phyloP scores from a whole-genome alignment of 2,329 filamentous ascomycete species.

The Exserohilum turcica region DNA sequence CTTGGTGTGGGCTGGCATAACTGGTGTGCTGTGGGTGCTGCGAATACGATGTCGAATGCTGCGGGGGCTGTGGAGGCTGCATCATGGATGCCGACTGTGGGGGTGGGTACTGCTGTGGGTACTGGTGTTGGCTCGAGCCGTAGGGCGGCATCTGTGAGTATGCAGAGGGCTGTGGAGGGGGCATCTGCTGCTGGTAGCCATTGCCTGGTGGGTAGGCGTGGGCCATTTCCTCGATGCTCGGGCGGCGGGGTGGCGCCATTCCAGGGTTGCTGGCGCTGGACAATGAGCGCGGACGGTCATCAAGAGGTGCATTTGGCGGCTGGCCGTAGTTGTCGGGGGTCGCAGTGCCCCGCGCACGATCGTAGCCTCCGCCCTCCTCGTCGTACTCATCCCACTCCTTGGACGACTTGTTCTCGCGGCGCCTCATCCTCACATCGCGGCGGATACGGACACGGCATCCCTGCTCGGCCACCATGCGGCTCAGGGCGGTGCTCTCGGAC shows the following conservation, averaged over 20 bases:
- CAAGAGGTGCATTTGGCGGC: constrained; percentile 45
- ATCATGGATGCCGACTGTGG: constrained; percentile 46
- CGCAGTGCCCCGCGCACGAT: constrained; percentile 55
- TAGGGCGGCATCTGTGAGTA: constrained; percentile 50
- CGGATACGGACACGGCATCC: constrained; percentile 95
- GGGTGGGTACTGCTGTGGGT: constrained; percentile 41
- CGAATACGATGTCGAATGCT: constrained; percentile 36
- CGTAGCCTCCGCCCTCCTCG: constrained; percentile 56
- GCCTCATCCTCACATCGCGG: constrained; percentile 89
- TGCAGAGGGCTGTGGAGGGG: constrained; percentile 47
- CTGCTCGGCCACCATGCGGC: constrained; percentile 91
- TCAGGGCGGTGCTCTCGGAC: constrained; percentile 84
- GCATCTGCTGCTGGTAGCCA: constrained; percentile 48
- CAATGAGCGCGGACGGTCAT: constrained; percentile 62
- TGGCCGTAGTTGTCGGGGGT: constrained; percentile 57
- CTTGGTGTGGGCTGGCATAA: constrained; percentile 38
- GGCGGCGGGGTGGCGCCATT: constrained; percentile 47
- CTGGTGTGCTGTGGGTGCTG: constrained; percentile 35
- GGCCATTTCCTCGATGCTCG: constrained; percentile 54
- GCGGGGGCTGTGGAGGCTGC: constrained; percentile 46
- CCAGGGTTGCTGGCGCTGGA: constrained; percentile 61
- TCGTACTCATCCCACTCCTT: constrained; percentile 71
- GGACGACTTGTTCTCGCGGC: constrained; percentile 72
- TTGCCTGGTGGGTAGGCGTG: constrained; percentile 47
- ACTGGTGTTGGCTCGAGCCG: constrained; percentile 40